Evolutionary conservation across 345 rosid species (phyloP), one percentile per base, ranked within the genome.

Genomic region (Kernera saxatilis): DNA sequence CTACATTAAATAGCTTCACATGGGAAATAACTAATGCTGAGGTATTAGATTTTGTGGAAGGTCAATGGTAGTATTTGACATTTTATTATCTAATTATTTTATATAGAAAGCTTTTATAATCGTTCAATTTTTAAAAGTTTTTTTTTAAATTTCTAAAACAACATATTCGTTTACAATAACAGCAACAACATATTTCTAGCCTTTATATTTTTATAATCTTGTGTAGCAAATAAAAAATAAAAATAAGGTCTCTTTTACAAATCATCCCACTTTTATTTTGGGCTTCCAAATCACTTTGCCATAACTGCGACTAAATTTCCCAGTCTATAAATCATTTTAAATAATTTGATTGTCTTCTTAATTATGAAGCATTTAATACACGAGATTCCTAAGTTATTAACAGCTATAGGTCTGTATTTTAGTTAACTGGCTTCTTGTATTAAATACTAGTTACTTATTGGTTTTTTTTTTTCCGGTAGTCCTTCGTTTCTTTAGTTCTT

Each of bases 1-100:
- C 44, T 53, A 69, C 21, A 75, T 50, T 75, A 39, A 76, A 69
- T 52, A 69, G 29, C 66, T 70, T 69, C 74, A 76, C 74, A 76
- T 76, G 79, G 65, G 37, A 62, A 36, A 64, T 37, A 66, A 66
- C 72, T 49, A 22, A 58, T 66, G 77, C 27, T 73, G 72, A 73
- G 52, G 43, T 73, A 65, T 73, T 25, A 65, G 64, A 55, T 65
- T 46, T 55, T 46, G 29, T 56, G 48, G 56, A 56, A 65, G 67
- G 77, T 73, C 61, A 66, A 73, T 66, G 77, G 50, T 73, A 29
- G 29, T 65, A 65, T 73, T 56, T 57, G 45, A 48, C 44, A 65
- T 56, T 55, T 73, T 48, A 14, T 7, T 56, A 36, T 15, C 29
- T 52, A 51, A 21, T 39, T 60, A 8, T 18, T n/a, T 26, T 45